These are phyloP conservation scores for Lunularia cruciata DNA, from an alignment of 225 moss, liverwort and hornwort species.

Conservation along the genomic window DNA sequence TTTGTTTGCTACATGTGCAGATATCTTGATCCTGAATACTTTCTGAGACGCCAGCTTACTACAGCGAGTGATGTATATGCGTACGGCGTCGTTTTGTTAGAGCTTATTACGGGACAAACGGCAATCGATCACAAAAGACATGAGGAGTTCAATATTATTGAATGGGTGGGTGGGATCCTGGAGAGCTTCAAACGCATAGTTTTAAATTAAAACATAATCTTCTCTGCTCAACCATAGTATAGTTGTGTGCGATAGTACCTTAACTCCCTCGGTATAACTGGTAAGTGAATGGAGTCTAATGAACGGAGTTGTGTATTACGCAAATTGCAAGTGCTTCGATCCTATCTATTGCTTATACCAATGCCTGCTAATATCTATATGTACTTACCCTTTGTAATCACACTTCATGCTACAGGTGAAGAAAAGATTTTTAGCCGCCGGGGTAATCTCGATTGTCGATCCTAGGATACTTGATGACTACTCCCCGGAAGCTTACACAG, in stretches of 20 bases:
- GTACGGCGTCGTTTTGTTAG: slow-evolving; percentile 53
- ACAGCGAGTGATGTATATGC: slow-evolving; percentile 52
- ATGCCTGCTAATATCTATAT: no score
- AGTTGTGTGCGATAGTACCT: no score
- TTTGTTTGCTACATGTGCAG: slow-evolving; percentile 5
- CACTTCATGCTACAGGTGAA: slow-evolving; percentile 40
- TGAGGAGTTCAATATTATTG: slow-evolving; percentile 45
- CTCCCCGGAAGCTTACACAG: slow-evolving; percentile 22
- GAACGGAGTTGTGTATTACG: no score
- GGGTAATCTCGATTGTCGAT: slow-evolving; percentile 35
- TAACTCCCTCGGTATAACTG: no score
- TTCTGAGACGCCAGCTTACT: slow-evolving; percentile 44
- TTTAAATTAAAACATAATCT: no score
- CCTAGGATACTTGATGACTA: slow-evolving; percentile 34
- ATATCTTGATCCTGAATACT: slow-evolving; percentile 53
- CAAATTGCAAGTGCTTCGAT: no score
- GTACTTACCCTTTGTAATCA: no score
- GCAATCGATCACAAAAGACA: slow-evolving; percentile 39
- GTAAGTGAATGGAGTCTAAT: no score
- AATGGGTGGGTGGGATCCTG: slow-evolving; percentile 42
- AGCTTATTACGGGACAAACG: slow-evolving; percentile 48
- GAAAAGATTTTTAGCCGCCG: slow-evolving; percentile 29
- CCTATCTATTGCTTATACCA: no score
- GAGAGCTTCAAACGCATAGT: no score
- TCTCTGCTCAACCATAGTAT: no score